Conservation (phyloP, 306 rosid species). For the Gillenia trifoliata region DNA sequence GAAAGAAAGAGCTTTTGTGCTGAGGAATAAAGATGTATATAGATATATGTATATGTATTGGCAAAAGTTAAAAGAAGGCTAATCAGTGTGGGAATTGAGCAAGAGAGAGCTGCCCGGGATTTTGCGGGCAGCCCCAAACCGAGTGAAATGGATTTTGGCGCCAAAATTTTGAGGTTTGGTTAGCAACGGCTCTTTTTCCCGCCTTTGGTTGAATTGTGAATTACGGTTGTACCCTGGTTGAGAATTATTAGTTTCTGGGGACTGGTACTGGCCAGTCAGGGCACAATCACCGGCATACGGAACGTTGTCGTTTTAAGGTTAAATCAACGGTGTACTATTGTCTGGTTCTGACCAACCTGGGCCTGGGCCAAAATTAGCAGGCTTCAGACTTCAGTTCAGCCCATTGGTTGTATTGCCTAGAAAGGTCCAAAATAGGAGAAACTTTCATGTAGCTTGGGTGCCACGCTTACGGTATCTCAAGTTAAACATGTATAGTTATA, state of each 20-base stretch:
- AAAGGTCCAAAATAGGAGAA: not conserved
- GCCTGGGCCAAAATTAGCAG: not conserved
- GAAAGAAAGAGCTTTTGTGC: conserved; percentile 10
- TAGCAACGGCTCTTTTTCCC: conserved; percentile 98
- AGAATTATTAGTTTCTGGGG: conserved; percentile 29
- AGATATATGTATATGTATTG: conserved; percentile 19
- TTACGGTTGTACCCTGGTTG: conserved; percentile 33
- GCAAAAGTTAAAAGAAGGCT: conserved; percentile 11
- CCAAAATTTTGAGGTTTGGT: conserved; percentile 37
- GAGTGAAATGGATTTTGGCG: conserved; percentile 34
- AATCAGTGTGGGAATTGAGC: not conserved
- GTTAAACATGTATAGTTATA: too few species aligned
- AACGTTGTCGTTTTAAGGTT: conserved; percentile 35
- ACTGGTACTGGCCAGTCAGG: conserved; percentile 34
- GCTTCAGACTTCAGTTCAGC: not conserved
- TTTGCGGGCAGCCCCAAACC: conserved; percentile 67
- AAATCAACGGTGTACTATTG: not conserved
- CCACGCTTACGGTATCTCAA: rapidly evolving
- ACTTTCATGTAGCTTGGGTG: too few species aligned
- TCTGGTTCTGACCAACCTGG: not conserved
- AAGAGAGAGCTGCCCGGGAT: conserved; percentile 54
- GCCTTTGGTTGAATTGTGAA: conserved; percentile 24
- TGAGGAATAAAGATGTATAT: not conserved
- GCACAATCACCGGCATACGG: conserved; percentile 27
- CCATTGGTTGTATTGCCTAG: too few species aligned